A percentile compares a stretch with the other conserved stretches of the same genome.
These are phyloP conservation scores for Ochromonas danica DNA, from an alignment of 108 stramenopile species.

Conservation along the genomic window DNA sequence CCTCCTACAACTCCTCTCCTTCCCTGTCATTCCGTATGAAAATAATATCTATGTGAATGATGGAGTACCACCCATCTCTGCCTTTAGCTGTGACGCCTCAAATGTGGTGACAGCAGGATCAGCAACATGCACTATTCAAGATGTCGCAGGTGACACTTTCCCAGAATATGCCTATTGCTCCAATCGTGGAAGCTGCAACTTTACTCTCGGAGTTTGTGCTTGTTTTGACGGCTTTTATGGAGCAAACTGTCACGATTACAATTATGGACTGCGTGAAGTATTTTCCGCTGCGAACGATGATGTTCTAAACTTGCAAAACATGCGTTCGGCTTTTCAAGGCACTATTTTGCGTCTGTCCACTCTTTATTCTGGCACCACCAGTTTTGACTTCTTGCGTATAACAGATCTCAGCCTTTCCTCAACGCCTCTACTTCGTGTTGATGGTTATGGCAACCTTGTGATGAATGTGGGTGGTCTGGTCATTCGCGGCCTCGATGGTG, in stretches of 20 bases:
- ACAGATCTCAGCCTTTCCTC: background rate
- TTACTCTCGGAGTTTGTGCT: background rate
- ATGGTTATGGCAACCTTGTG: constrained; percentile 2
- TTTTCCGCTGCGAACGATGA: background rate
- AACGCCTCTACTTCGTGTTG: background rate
- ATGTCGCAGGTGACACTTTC: background rate
- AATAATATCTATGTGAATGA: constrained; percentile 22
- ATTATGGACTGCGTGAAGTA: background rate
- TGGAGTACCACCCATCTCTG: constrained; percentile 7
- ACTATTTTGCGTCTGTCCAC: background rate
- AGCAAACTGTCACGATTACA: background rate
- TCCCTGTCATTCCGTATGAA: constrained; percentile 2
- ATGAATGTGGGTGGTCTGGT: constrained; percentile 8
- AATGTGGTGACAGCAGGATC: background rate
- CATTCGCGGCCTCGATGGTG: background rate
- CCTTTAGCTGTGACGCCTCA: constrained; percentile 10
- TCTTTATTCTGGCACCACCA: background rate
- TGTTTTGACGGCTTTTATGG: background rate
- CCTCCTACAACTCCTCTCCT: background rate
- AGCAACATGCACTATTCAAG: background rate
- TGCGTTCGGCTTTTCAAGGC: background rate
- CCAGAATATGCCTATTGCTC: constrained; percentile 29
- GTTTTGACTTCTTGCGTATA: background rate
- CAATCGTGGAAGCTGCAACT: constrained; percentile 27
- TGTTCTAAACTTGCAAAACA: background rate